Conservation (phyloP, 2,329 filamentous ascomycete genomes). For the Ascochyta lentis region DNA sequence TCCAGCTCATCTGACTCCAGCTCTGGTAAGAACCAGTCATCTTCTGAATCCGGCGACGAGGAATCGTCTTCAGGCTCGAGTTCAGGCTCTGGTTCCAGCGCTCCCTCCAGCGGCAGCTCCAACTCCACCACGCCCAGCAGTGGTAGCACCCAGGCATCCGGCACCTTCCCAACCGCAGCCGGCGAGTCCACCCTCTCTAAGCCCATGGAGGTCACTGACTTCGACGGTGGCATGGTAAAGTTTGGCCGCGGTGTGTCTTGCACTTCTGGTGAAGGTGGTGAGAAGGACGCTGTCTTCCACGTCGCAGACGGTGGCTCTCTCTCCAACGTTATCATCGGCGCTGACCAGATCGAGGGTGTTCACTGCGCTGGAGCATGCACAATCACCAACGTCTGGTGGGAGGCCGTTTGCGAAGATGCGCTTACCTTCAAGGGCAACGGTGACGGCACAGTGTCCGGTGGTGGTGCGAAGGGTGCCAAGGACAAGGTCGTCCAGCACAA, state of each 20-base stretch:
- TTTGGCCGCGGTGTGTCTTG: slow-evolving; percentile 41
- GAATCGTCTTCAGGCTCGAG: not conserved
- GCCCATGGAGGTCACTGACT: slow-evolving; percentile 29
- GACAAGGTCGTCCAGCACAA: slow-evolving; percentile 53
- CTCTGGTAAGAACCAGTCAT: too few species aligned
- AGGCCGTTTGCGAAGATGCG: slow-evolving; percentile 52
- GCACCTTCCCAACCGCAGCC: slow-evolving; percentile 29
- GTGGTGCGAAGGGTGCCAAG: slow-evolving; percentile 46
- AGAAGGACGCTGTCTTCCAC: slow-evolving; percentile 60
- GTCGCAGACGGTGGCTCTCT: slow-evolving; percentile 59
- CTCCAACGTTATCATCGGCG: slow-evolving; percentile 63
- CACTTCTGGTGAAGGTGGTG: slow-evolving; percentile 51
- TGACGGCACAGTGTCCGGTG: slow-evolving; percentile 48
- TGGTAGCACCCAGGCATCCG: slow-evolving; percentile 18
- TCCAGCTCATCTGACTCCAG: too few species aligned
- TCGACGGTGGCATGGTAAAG: slow-evolving; percentile 32
- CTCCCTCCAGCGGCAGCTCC: not conserved
- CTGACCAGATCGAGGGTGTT: slow-evolving; percentile 57
- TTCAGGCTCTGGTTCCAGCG: not conserved
- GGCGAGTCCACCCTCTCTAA: slow-evolving; percentile 27
- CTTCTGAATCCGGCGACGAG: not conserved
- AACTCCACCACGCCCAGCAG: slow-evolving; percentile 11
- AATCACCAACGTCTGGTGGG: slow-evolving; percentile 55
- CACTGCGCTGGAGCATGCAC: slow-evolving; percentile 60
- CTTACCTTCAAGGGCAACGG: slow-evolving; percentile 46